Evolutionary conservation across 495 filamentous ascomycete genomes (phyloP).

Genomic region (Cercophora sp.): DNA sequence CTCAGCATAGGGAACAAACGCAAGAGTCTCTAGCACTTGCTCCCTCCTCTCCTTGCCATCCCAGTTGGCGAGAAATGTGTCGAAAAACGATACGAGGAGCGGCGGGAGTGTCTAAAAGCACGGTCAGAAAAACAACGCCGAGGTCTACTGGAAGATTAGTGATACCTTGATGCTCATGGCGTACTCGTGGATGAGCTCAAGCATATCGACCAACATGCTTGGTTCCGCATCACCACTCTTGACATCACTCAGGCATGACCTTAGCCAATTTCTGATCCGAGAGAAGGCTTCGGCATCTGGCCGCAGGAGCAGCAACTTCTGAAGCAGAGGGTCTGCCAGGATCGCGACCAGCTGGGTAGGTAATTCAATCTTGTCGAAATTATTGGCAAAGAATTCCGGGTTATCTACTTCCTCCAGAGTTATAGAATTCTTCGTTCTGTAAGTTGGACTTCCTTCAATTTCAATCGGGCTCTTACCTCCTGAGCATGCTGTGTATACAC

Average conservation of each 20-base stretch:
- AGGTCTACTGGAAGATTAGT: no score
- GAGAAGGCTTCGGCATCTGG: conserved; percentile 53
- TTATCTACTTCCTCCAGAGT: conserved; percentile 78
- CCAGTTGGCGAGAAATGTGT: conserved; percentile 61
- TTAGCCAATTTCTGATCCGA: conserved; percentile 65
- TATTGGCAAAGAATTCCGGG: conserved; percentile 67
- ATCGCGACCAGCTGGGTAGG: conserved; percentile 78
- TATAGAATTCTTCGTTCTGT: conserved; percentile 47
- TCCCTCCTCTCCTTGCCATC: conserved; percentile 58
- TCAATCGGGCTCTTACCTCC: conserved; percentile 43
- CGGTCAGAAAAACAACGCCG: no score
- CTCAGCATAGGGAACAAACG: conserved; percentile 60
- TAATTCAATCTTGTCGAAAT: conserved; percentile 72
- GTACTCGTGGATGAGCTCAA: conserved; percentile 58
- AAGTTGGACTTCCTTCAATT: background rate
- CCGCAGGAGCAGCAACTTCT: conserved; percentile 66
- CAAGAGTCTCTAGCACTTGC: conserved; percentile 61
- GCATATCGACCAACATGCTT: conserved; percentile 48
- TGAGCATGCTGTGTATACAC: conserved; percentile 71
- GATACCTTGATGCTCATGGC: conserved; percentile 62
- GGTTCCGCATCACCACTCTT: conserved; percentile 48
- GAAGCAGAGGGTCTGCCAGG: conserved; percentile 70
- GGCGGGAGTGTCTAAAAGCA: conserved; percentile 50
- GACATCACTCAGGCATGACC: conserved; percentile 56
- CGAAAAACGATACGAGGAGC: conserved; percentile 60